phyloP scores from a whole-genome alignment of 306 rosid species.

The Acacia crassicarpa region DNA sequence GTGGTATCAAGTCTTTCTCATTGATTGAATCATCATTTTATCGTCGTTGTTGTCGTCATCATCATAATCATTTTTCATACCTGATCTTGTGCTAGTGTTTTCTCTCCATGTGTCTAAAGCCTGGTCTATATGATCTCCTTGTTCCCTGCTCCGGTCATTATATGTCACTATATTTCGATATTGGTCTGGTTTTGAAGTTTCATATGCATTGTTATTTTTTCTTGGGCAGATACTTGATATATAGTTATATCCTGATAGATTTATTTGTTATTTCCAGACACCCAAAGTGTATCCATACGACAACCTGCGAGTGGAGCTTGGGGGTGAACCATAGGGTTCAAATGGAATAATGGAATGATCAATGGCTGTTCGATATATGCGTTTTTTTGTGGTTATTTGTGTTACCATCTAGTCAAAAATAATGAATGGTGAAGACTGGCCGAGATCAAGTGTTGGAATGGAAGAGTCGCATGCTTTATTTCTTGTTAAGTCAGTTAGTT shows the following conservation, averaged over 20 bases:
- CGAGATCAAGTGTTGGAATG: constrained; percentile 30
- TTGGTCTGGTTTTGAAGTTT: constrained; percentile 23
- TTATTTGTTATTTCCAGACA: constrained; percentile 44
- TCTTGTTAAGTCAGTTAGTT: background rate
- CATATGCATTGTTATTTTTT: background rate
- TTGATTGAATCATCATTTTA: background rate
- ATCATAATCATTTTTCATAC: background rate
- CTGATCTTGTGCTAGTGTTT: background rate
- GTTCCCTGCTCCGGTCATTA: background rate
- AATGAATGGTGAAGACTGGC: constrained; percentile 33
- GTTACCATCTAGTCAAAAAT: constrained; percentile 37
- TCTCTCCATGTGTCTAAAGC: background rate
- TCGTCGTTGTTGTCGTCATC: too few species aligned
- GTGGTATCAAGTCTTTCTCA: background rate
- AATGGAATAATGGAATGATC: constrained; percentile 22
- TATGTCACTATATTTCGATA: background rate
- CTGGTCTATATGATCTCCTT: constrained; percentile 3
- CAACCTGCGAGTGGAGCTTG: constrained; percentile 90
- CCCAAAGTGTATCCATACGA: constrained; percentile 92
- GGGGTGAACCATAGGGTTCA: constrained; percentile 70
- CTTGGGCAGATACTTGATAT: constrained; percentile 4
- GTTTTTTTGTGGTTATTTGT: constrained; percentile 31
- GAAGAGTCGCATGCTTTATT: constrained; percentile 18
- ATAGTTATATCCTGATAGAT: constrained; percentile 23
- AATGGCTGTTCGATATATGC: constrained; percentile 35